Evolutionary conservation across 1,284 basidiomycete genomes (phyloP), one percentile per base, ranked within the genome.

Genomic region (Pseudomicrostroma phylloplanum): DNA sequence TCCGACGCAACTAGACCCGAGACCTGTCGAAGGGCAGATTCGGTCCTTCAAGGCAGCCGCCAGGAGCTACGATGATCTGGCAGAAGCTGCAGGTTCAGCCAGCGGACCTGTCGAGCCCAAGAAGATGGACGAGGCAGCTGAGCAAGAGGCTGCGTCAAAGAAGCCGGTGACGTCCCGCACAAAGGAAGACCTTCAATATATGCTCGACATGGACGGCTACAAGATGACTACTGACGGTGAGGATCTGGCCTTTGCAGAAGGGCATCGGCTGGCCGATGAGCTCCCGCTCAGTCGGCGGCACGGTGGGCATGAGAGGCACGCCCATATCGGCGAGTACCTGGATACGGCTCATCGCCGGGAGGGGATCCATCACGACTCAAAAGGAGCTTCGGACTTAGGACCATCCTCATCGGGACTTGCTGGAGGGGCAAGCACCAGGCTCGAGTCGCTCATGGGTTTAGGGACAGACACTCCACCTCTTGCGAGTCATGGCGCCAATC

Each of bases 151-250:
- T 7, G 58, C 9, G 30, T 36, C 30, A 9, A 36, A 36, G 30
- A 36, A 36, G 9, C 9, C 30, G 30, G 62, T 6, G 67, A 61
- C 8, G 3, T 36, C 30, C 9, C 30, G 30, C 30, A 36, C 30
- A 9, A 55, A 55, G 26, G 54, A 55, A 21, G 54, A 39, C 30
- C 36, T 69, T 0, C 69, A 71, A 55, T 71, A 70, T 51, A 72
- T 76, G 68, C 68, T 78, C 51, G 76, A 78, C 43, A 78, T 78
- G 72, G 76, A 78, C 36, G 76, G 76, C 11, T 78, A 78, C 70
- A 77, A 78, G 61, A 66, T 78, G 67, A 76, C 75, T 2, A 42
- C 70, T 8, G 70, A 76, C 23, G 79, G 74, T 12, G 65, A 76
- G 54, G 66, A 67, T 15, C 54, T 79, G 4, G 74, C 74, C 1